Evolutionary conservation across 768 basidiomycete genomes (phyloP), one percentile per base, ranked within the genome.

Genomic region (Pleurotus eryngii): DNA sequence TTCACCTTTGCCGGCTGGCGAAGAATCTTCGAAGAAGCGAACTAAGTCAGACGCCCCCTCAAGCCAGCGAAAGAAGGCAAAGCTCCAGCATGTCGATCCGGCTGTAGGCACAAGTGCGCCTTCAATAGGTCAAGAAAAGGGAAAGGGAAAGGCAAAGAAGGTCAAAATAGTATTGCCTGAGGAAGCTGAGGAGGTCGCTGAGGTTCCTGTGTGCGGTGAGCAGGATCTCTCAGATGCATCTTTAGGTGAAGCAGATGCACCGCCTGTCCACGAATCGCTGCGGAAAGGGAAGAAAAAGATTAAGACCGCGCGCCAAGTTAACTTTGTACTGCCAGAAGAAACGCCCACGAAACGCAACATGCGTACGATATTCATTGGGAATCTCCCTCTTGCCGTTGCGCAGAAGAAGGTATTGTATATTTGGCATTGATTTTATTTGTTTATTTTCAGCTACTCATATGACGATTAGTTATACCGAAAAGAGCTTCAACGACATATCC

Each of bases 321-420:
- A 85, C 59, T 80, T 77, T 62, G 76, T 78, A 1, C 91, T 90
- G 0, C 60, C 72, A 22, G 85, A 83, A 55, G 95, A 98, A 71
- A 90, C 90, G 0, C 68, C 81, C 15, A 85, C 83, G 56, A 84
- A 81, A 59, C 81, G 89, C 48, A 86, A 97, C 64, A 80, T 81
- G 15, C 82, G 96, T 24, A 98, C 96, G 4, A 77, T 98, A 47
- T 99, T 99, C 70, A 75, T 99, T 12, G 95, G 95, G 3, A 98
- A 98, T 66, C 74, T 99, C 1, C 82, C 87, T 0, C 74, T 89
- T 1, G 86, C 90, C 6, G 82, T 91, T 17, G 87, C 85, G 15
- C 86, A 89, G 47, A 85, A 82, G 65, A 86, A 85, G 72, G 95
- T 95, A 35, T 60, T 43, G 83, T 73, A 5, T 14, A 46, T 51